Base-by-base conservation (phyloP, 176 grass and related monocot genomes). In the Puccinellia tenuiflora region DNA sequence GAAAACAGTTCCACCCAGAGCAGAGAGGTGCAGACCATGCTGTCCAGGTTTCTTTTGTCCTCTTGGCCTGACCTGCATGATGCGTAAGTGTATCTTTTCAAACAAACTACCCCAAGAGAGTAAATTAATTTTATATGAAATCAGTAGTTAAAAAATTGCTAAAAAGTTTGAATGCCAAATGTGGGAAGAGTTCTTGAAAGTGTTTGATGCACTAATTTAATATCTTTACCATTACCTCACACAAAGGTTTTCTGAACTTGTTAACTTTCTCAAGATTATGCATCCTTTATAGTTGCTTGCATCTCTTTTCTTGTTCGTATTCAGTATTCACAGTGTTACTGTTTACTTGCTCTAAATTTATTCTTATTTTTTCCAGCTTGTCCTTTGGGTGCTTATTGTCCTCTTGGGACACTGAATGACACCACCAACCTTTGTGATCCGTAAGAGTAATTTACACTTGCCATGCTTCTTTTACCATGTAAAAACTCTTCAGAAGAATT, bases 321-420 rank as follows among this genome's bases (percentile, higher is more conserved):
- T 74, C 2, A 24, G 5, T 68, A 68, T 39, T 72, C 42, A 33
- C 10, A 10, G 17, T 85, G 33, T 81, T 73, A 31, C 9, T 71
- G 15, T 20, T 63, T 77, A 43, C 33, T 76, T 77, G 21, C 22
- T 68, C 33, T 61, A 68, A 67, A 30, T 76, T 80, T 33, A 4
- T n/a, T 76, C 57, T 68, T 39, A 29, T 47, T 67, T 79, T 75
- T 79, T 83, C 22, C 90, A 94, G 92, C 92, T 85, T 94, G 92
- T 77, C 92, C 92, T 22, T 89, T 94, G 87, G 92, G 92, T 67
- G 92, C 92, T 83, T 94, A 91, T 75, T 94, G 92, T 75, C 92
- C 92, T 53, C 81, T 87, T 73, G 92, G 84, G 33, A 87, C 64
- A 48, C 57, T 87, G 42, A 91, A 94, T 72, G 25, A 75, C 2